Conservation (phyloP, 1,139 yeast genomes). For the Taphrina communis region DNA sequence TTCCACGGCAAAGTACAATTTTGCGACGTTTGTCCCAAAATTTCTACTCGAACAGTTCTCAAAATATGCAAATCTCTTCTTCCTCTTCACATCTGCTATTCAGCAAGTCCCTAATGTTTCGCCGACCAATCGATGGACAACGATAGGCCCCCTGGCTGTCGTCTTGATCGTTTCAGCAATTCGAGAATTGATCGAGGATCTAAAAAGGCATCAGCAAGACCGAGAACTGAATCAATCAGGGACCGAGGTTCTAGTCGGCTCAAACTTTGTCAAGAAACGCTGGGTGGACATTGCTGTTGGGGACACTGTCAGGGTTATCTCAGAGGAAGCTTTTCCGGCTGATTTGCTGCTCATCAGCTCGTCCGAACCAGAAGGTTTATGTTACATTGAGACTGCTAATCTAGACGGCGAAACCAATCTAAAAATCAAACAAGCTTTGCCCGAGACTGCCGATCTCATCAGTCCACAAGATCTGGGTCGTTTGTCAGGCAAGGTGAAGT, state of each 20-base stretch:
- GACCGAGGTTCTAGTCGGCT: constrained; percentile 72
- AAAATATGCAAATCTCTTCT: constrained; percentile 93
- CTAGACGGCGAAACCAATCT: constrained; percentile 97
- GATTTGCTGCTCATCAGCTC: constrained; percentile 83
- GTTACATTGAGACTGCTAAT: constrained; percentile 96
- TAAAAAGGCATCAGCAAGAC: constrained; percentile 87
- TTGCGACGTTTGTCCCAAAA: constrained; percentile 92
- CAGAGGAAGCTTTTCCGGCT: constrained; percentile 94
- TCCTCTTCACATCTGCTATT: constrained; percentile 86
- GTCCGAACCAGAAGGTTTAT: constrained; percentile 96
- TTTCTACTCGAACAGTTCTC: constrained; percentile 95
- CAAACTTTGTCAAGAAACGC: constrained; percentile 66
- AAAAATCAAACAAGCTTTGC: constrained; percentile 85
- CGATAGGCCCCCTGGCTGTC: constrained; percentile 84
- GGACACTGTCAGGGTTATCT: constrained; percentile 80
- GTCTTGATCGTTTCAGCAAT: constrained; percentile 89
- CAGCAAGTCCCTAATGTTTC: constrained; percentile 98
- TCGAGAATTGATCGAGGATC: constrained; percentile 88
- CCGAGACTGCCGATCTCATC: constrained; percentile 76
- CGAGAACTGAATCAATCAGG: constrained; percentile 82
- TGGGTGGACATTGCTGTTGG: constrained; percentile 95
- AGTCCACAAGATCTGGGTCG: constrained; percentile 67
- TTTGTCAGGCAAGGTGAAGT: constrained; percentile 64
- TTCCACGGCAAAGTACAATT: constrained; percentile 94
- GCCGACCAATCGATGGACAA: constrained; percentile 94